These are phyloP conservation scores for Kluyveromyces wickerhamii DNA, from an alignment of 805 yeast genomes.

Conservation along the genomic window DNA sequence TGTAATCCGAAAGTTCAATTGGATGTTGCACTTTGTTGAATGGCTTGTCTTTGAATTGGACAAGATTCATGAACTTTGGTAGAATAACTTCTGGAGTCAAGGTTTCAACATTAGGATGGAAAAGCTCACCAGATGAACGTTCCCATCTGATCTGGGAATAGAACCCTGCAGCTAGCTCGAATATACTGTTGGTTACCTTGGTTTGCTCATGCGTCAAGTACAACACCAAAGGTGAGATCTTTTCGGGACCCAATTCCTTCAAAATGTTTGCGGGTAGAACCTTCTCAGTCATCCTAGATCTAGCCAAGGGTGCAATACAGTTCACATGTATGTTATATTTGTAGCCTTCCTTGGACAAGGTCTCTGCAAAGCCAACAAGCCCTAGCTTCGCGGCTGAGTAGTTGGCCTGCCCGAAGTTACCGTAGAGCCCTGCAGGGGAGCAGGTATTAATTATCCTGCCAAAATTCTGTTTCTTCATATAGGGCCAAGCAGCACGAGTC, in stretches of 20 bases:
- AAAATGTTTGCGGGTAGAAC: slow-evolving; percentile 80
- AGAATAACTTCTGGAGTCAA: slow-evolving; percentile 84
- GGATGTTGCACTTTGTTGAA: slow-evolving; percentile 62
- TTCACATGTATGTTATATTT: slow-evolving; percentile 78
- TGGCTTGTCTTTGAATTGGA: slow-evolving; percentile 51
- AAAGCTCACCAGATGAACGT: slow-evolving; percentile 76
- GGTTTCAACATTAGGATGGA: slow-evolving; percentile 59
- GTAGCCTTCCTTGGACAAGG: slow-evolving; percentile 89
- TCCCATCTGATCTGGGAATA: slow-evolving; percentile 93
- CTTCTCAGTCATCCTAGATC: slow-evolving; percentile 92
- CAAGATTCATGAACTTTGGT: slow-evolving; percentile 52
- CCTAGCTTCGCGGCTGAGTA: slow-evolving; percentile 92
- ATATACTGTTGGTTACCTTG: slow-evolving; percentile 63
- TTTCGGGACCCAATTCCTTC: slow-evolving; percentile 74
- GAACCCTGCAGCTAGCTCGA: slow-evolving; percentile 92
- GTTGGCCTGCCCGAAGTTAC: slow-evolving; percentile 95
- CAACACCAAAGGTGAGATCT: slow-evolving; percentile 85
- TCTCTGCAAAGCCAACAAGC: slow-evolving; percentile 84
- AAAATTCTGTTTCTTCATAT: slow-evolving; percentile 71
- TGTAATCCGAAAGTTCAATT: slow-evolving; percentile 60
- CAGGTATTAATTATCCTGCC: slow-evolving; percentile 93
- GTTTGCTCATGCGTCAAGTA: slow-evolving; percentile 63
- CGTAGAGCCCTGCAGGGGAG: slow-evolving; percentile 94
- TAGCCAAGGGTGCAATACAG: slow-evolving; percentile 89
- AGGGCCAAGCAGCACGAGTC: slow-evolving; percentile 88